phyloP scores from a whole-genome alignment of 192 early-diverging fungal genomes.

The Powellomyces hirtus region DNA sequence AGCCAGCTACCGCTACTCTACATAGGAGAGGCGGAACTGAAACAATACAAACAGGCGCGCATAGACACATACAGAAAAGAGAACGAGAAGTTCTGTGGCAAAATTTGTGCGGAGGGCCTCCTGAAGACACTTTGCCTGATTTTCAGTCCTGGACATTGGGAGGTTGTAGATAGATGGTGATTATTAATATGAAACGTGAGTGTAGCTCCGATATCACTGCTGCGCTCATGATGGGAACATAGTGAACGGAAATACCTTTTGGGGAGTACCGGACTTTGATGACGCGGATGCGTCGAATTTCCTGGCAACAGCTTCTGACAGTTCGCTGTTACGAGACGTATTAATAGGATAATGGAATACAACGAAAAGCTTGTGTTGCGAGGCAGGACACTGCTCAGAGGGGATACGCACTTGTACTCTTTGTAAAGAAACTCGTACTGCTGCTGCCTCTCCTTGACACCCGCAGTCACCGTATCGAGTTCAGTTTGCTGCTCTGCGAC shows the following conservation, averaged over 20 bases:
- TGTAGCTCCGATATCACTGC: no score
- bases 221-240: no score
- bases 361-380: neutral
- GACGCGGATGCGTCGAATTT: conserved; percentile 12
- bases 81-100: neutral
- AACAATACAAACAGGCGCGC: neutral
- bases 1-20: conserved; percentile 45
- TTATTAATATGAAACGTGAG: no score
- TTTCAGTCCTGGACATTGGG: no score
- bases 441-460: conserved; percentile 44
- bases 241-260: no score
- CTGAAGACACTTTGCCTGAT: no score
- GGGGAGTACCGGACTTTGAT: no score
- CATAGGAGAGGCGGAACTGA: neutral
- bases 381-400: neutral
- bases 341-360: neutral
- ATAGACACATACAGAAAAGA: neutral
- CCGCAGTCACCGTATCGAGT: conserved; percentile 25
- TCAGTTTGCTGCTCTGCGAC: conserved; percentile 25
- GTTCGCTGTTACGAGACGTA: conserved; percentile 9
- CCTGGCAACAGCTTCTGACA: conserved; percentile 33
- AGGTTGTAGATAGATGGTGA: no score
- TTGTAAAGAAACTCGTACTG: conserved; percentile 51
- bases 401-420: conserved; percentile 43
- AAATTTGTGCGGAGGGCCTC: no score